Conservation (phyloP, 1,284 basidiomycete species). For the Cutaneotrichosporon sp. region DNA sequence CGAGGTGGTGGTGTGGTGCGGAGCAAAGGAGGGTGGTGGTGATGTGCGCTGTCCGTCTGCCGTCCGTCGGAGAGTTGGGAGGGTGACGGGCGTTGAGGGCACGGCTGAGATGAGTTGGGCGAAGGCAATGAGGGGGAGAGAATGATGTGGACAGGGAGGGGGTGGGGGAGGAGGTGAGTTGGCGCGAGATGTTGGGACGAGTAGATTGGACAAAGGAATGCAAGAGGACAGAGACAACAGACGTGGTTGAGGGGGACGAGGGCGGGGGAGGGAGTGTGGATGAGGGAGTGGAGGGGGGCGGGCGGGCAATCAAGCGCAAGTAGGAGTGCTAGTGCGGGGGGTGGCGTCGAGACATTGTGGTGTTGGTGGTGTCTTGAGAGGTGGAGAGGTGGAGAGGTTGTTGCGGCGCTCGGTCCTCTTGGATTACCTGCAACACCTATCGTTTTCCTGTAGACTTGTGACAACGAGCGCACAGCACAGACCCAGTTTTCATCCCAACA, state of each 20-base stretch:
- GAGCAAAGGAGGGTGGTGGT: conserved; percentile 5
- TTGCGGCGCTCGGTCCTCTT: neutral
- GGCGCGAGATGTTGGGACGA: neutral
- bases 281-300: neutral
- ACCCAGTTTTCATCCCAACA: neutral
- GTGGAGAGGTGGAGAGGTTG: too few species aligned
- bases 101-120: neutral
- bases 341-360: neutral
- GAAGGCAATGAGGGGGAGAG: neutral
- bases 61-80: neutral
- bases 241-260: neutral
- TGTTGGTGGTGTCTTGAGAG: too few species aligned
- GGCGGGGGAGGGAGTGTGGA: neutral
- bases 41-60: neutral
- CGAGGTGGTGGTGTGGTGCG: neutral
- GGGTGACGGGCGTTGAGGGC: neutral
- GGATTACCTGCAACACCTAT: neutral
- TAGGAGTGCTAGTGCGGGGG: neutral
- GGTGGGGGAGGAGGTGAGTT: neutral
- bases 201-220: neutral
- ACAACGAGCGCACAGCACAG: too few species aligned
- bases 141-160: neutral
- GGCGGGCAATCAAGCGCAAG: neutral
- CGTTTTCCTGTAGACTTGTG: too few species aligned
- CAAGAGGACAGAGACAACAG: neutral